These are phyloP conservation scores for Asparagopsis taxiformis DNA, from an alignment of 31 red algal genomes.

Conservation along the genomic window DNA sequence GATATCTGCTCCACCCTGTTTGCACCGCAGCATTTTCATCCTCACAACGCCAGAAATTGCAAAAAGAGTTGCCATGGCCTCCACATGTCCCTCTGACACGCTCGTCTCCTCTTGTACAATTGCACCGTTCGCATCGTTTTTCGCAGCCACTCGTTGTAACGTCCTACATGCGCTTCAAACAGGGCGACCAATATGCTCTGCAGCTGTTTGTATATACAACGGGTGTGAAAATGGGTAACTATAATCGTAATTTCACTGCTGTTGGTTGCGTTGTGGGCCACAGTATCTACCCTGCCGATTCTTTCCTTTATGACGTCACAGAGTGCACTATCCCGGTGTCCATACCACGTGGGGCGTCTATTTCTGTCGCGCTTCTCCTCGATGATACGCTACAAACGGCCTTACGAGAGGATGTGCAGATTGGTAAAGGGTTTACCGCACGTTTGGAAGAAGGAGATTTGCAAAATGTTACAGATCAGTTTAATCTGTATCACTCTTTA, in stretches of 20 bases:
- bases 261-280: neutral
- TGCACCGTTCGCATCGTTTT: neutral
- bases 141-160: neutral
- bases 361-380: neutral
- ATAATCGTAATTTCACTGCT: neutral
- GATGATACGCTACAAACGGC: neutral
- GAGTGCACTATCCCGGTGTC: neutral
- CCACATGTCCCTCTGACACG: too few species aligned
- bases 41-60: too few species aligned
- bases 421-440: neutral
- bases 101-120: neutral
- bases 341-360: neutral
- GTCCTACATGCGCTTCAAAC: neutral
- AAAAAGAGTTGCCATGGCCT: too few species aligned
- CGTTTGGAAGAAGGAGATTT: neutral
- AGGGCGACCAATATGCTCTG: neutral
- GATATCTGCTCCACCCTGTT: too few species aligned
- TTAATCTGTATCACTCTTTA: neutral
- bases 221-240: neutral
- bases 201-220: neutral
- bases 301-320: neutral
- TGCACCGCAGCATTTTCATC: too few species aligned
- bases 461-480: neutral
- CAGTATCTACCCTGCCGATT: neutral
- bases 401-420: neutral